phyloP scores from a whole-genome alignment of 2,329 filamentous ascomycete species.

The Coleophoma crateriformis region DNA sequence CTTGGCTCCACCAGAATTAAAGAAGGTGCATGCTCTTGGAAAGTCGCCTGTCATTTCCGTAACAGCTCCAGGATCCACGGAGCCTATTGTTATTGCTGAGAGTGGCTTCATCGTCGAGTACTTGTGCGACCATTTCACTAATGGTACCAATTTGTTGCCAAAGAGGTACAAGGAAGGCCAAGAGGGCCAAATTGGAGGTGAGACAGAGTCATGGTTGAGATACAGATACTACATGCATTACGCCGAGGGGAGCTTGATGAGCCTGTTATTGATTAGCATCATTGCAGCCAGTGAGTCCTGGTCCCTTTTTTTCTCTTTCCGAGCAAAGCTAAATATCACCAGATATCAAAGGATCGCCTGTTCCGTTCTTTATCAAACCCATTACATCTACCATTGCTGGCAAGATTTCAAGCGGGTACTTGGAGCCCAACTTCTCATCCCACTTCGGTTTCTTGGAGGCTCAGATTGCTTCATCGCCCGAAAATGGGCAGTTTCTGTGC shows the following conservation, averaged over 20 bases:
- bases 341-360: slow-evolving; percentile 46
- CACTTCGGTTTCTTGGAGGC: slow-evolving; percentile 45
- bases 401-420: slow-evolving; percentile 36
- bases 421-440: slow-evolving; percentile 38
- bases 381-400: slow-evolving; percentile 49
- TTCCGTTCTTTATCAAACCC: slow-evolving; percentile 66
- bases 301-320: too few species aligned
- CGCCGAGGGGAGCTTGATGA: slow-evolving; percentile 78
- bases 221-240: slow-evolving; percentile 75
- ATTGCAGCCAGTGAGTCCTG: slow-evolving; percentile 44
- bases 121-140: slow-evolving; percentile 58
- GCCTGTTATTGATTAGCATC: slow-evolving; percentile 57
- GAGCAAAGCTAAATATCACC: not conserved
- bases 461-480: slow-evolving; percentile 39
- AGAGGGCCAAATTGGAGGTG: slow-evolving; percentile 50
- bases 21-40: slow-evolving; percentile 75
- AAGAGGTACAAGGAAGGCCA: slow-evolving; percentile 50
- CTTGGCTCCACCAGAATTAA: slow-evolving; percentile 71
- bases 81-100: slow-evolving; percentile 67
- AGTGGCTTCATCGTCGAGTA: slow-evolving; percentile 80
- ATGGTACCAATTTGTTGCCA: slow-evolving; percentile 43
- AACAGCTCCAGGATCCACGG: slow-evolving; percentile 30
- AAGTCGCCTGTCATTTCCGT: slow-evolving; percentile 79
- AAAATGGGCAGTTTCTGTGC: slow-evolving; percentile 43
- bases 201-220: slow-evolving; percentile 55